Conservation (phyloP, 2,329 filamentous ascomycete genomes). For the Neofusicoccum laricinum region DNA sequence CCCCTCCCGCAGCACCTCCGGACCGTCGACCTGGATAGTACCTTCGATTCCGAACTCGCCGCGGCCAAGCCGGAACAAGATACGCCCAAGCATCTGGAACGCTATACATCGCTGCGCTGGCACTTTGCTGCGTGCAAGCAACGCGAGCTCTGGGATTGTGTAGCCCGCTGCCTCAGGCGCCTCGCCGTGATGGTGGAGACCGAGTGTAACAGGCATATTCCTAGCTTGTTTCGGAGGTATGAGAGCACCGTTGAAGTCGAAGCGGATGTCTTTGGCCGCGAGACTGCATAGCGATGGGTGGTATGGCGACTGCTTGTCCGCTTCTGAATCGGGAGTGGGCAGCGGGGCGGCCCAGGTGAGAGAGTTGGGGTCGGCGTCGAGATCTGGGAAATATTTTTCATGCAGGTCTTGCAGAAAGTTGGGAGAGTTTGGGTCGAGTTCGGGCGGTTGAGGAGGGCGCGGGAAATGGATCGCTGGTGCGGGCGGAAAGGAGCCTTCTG, state of each 20-base stretch:
- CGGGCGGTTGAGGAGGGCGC: conserved; percentile 54
- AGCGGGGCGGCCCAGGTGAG: conserved; percentile 86
- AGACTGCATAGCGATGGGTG: conserved; percentile 72
- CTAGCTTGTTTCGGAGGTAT: conserved; percentile 74
- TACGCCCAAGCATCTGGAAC: conserved; percentile 83
- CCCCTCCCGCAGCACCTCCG: conserved; percentile 41
- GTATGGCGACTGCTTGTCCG: conserved; percentile 73
- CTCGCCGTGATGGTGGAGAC: conserved; percentile 89
- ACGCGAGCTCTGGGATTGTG: conserved; percentile 81
- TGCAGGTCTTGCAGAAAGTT: conserved; percentile 83
- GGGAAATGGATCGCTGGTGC: conserved; percentile 58
- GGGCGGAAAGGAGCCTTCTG: background rate
- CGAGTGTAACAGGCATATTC: conserved; percentile 70
- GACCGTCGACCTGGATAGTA: conserved; percentile 39
- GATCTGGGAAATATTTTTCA: conserved; percentile 87
- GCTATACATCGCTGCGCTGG: conserved; percentile 86
- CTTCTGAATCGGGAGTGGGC: conserved; percentile 57
- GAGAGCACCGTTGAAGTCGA: conserved; percentile 80
- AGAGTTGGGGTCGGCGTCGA: conserved; percentile 79
- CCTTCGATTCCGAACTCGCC: conserved; percentile 64
- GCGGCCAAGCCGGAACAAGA: conserved; percentile 77
- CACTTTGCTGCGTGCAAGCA: conserved; percentile 75
- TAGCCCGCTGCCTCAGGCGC: conserved; percentile 94
- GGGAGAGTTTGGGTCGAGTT: conserved; percentile 79
- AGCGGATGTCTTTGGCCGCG: conserved; percentile 75